Conservation (phyloP, 2,329 filamentous ascomycete species). For the Pseudocercospora ulei region DNA sequence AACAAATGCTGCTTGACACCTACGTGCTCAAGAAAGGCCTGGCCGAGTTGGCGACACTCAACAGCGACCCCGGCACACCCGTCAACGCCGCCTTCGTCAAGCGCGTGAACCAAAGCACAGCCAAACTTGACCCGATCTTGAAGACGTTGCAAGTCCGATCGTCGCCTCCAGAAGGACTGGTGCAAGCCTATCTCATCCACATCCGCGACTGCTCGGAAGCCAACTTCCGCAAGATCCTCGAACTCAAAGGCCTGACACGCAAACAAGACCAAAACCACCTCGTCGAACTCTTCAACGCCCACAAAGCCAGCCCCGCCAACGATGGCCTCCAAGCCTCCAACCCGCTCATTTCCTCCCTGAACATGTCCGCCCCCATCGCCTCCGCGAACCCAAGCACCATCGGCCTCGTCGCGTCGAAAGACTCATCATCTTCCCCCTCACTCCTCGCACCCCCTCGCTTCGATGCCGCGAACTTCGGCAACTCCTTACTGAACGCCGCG, state of each 20-base stretch:
- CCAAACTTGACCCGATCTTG: slow-evolving; percentile 79
- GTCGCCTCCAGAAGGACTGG: slow-evolving; percentile 81
- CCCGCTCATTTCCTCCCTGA: slow-evolving; percentile 58
- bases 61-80: slow-evolving; percentile 45
- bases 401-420: slow-evolving; percentile 34
- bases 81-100: slow-evolving; percentile 63
- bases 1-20: slow-evolving; percentile 95
- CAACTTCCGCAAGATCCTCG: slow-evolving; percentile 93
- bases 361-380: slow-evolving; percentile 41
- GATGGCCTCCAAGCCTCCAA: slow-evolving; percentile 58
- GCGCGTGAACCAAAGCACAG: slow-evolving; percentile 73
- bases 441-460: slow-evolving; percentile 46
- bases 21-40: slow-evolving; percentile 79
- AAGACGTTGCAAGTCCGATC: slow-evolving; percentile 94
- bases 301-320: slow-evolving; percentile 57
- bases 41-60: slow-evolving; percentile 57
- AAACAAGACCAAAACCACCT: slow-evolving; percentile 74
- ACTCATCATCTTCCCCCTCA: slow-evolving; percentile 35
- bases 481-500: slow-evolving; percentile 74
- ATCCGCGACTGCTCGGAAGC: slow-evolving; percentile 85
- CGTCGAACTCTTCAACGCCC: slow-evolving; percentile 82
- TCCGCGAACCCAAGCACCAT: slow-evolving; percentile 18
- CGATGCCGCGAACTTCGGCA: slow-evolving; percentile 72
- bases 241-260: slow-evolving; percentile 77
- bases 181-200: slow-evolving; percentile 95